A percentile compares a stretch with the other conserved stretches of the same genome.
These are phyloP conservation scores for Aplosporella prunicola DNA, from an alignment of 2,329 filamentous ascomycete genomes.

Conservation along the genomic window DNA sequence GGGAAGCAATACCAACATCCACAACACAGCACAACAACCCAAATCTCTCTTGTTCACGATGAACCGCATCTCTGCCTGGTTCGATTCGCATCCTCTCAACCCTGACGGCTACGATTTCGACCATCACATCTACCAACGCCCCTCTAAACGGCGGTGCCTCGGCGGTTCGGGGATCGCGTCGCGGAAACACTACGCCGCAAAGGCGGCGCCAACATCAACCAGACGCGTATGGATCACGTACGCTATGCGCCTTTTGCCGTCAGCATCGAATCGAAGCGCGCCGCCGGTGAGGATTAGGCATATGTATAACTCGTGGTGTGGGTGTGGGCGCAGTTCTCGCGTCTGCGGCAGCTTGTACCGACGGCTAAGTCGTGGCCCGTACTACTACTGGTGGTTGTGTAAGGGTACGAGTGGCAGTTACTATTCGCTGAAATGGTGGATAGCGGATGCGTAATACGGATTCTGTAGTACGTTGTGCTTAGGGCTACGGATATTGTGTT, in stretches of 20 bases:
- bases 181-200: background rate
- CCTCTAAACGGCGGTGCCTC: no score
- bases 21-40: no score
- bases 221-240: slow-evolving; percentile 6
- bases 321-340: slow-evolving; percentile 7
- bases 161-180: background rate
- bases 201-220: slow-evolving; percentile 2
- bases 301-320: slow-evolving; percentile 7
- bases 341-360: slow-evolving; percentile 5
- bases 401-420: slow-evolving; percentile 12
- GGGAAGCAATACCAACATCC: no score
- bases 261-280: slow-evolving; percentile 9
- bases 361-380: slow-evolving; percentile 1
- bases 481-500: slow-evolving; percentile 5
- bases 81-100: no score
- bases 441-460: background rate
- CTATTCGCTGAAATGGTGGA: slow-evolving; percentile 2
- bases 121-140: no score
- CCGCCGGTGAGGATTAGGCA: slow-evolving; percentile 1
- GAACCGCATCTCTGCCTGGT: no score
- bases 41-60: no score
- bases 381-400: slow-evolving; percentile 10
- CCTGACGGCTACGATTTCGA: no score
- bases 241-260: slow-evolving; percentile 3
- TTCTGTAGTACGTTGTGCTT: slow-evolving; percentile 4